phyloP scores from a whole-genome alignment of 768 basidiomycete species.

The Rhodosporidiobolus odoratus region DNA sequence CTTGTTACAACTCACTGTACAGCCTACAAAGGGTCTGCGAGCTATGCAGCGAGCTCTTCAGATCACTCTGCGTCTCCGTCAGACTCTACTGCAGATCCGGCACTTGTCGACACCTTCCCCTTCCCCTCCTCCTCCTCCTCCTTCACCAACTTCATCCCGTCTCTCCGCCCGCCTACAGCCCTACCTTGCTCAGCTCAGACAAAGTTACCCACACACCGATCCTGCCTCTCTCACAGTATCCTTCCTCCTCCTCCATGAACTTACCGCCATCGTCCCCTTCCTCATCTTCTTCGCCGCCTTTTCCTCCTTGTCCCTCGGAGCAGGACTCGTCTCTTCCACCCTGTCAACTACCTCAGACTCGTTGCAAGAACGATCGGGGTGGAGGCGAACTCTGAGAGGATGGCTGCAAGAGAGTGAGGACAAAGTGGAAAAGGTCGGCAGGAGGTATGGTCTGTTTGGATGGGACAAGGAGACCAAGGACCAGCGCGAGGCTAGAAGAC shows the following conservation, averaged over 20 bases:
- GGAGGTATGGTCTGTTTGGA: slow-evolving; percentile 33
- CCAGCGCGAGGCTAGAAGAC: slow-evolving; percentile 4
- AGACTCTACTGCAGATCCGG: background rate
- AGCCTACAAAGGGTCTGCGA: no score
- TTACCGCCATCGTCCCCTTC: slow-evolving; percentile 73
- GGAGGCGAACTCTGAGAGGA: slow-evolving; percentile 43
- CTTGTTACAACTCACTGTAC: no score
- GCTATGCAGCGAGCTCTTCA: no score
- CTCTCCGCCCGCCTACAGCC: background rate
- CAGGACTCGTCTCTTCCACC: slow-evolving; percentile 54
- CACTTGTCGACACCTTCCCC: background rate
- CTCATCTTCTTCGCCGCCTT: slow-evolving; percentile 68
- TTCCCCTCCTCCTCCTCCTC: background rate
- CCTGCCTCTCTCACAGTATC: slow-evolving; percentile 69
- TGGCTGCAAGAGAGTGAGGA: slow-evolving; percentile 35
- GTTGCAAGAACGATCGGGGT: slow-evolving; percentile 43
- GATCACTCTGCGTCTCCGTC: background rate
- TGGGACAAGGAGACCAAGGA: slow-evolving; percentile 25
- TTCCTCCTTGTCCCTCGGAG: slow-evolving; percentile 63
- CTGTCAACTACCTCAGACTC: background rate
- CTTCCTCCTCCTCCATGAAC: slow-evolving; percentile 76
- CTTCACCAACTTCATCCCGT: no score
- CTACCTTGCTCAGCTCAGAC: slow-evolving; percentile 48
- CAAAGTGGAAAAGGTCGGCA: slow-evolving; percentile 24
- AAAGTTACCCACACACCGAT: slow-evolving; percentile 63